These are phyloP conservation scores for Penicillium vulpinum DNA, from an alignment of 2,329 filamentous ascomycete genomes.

Conservation along the genomic window DNA sequence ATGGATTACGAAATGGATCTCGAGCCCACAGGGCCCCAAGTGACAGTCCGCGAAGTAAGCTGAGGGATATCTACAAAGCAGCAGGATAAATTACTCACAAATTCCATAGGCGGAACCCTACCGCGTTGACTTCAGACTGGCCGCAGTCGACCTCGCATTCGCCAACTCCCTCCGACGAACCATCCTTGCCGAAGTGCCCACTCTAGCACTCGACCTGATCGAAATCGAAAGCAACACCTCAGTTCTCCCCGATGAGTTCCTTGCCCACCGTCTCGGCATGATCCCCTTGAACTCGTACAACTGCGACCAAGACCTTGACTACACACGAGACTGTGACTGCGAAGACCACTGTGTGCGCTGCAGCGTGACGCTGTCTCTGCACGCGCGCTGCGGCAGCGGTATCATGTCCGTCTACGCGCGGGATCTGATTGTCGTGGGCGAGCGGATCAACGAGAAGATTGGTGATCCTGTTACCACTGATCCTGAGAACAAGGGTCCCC, in stretches of 20 bases:
- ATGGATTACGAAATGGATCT: slow-evolving; percentile 52
- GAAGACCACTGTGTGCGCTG: slow-evolving; percentile 93
- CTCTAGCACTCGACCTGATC: slow-evolving; percentile 90
- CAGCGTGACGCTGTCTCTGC: slow-evolving; percentile 78
- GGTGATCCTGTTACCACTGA: slow-evolving; percentile 84
- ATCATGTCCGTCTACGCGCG: slow-evolving; percentile 93
- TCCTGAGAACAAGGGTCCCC: slow-evolving; percentile 73
- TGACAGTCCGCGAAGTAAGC: slow-evolving; percentile 49
- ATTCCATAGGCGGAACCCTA: slow-evolving; percentile 67
- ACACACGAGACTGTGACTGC: slow-evolving; percentile 94
- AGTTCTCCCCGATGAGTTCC: slow-evolving; percentile 94
- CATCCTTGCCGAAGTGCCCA: slow-evolving; percentile 91
- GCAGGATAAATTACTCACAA: background rate
- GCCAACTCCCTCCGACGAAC: slow-evolving; percentile 89
- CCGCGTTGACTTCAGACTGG: slow-evolving; percentile 88
- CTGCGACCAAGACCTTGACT: slow-evolving; percentile 75
- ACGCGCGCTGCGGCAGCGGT: slow-evolving; percentile 81
- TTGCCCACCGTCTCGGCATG: slow-evolving; percentile 86
- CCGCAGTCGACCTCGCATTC: slow-evolving; percentile 83
- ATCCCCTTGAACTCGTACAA: slow-evolving; percentile 84
- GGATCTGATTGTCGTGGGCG: slow-evolving; percentile 73
- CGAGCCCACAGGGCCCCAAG: slow-evolving; percentile 49
- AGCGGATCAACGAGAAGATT: slow-evolving; percentile 70
- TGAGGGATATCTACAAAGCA: background rate
- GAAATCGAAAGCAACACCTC: slow-evolving; percentile 91